These are phyloP conservation scores for Monosporascus sp. DNA, from an alignment of 2,329 filamentous ascomycete species.

Conservation along the genomic window DNA sequence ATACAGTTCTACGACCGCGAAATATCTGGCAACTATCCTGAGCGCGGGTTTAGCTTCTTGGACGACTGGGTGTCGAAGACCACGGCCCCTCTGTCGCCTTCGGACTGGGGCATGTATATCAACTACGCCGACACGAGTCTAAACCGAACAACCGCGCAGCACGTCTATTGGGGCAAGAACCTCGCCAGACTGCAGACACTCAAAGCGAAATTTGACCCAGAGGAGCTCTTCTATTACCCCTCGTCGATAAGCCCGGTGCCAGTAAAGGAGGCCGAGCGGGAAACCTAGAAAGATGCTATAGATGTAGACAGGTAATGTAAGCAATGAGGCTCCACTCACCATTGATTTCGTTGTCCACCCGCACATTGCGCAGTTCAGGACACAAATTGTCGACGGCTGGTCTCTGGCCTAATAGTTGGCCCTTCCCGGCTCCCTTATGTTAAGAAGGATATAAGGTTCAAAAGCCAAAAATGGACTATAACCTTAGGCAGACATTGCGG, in stretches of 20 bases:
- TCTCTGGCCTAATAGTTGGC: no score
- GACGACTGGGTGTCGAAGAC: conserved; percentile 23
- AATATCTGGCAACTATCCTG: conserved; percentile 23
- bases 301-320: background rate
- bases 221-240: conserved; percentile 37
- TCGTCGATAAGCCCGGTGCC: conserved; percentile 22
- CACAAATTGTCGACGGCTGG: no score
- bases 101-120: conserved; percentile 35
- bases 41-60: conserved; percentile 18
- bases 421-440: no score
- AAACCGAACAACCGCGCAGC: conserved; percentile 39
- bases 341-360: no score
- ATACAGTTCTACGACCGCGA: conserved; percentile 42
- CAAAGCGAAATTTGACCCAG: conserved; percentile 35
- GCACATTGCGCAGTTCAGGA: no score
- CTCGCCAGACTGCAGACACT: conserved; percentile 31
- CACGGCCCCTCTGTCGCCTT: conserved; percentile 11
- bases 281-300: background rate
- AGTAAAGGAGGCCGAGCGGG: conserved; percentile 3
- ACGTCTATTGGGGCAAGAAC: conserved; percentile 42
- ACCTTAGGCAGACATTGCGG: no score
- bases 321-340: background rate
- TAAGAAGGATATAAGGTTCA: no score
- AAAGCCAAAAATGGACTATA: no score
- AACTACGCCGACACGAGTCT: conserved; percentile 50